These are phyloP conservation scores for Lyophyllum semitale DNA, from an alignment of 768 basidiomycete species.

Conservation along the genomic window DNA sequence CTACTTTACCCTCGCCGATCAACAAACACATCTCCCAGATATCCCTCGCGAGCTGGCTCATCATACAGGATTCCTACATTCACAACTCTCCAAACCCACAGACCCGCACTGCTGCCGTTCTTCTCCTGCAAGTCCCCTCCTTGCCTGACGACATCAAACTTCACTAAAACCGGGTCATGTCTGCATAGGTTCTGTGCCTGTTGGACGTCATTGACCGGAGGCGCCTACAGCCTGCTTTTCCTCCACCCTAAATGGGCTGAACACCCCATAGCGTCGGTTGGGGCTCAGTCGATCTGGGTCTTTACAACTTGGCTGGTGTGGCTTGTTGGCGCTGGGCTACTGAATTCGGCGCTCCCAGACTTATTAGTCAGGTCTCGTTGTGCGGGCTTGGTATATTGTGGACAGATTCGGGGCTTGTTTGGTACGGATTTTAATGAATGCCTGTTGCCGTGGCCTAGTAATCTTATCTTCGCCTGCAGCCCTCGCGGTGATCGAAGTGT, in stretches of 20 bases:
- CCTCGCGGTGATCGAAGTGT: conserved; percentile 59
- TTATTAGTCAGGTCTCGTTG: conserved; percentile 45
- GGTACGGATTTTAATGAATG: conserved; percentile 41
- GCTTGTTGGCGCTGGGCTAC: conserved; percentile 54
- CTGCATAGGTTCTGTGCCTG: conserved; percentile 52
- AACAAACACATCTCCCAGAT: conserved; percentile 31
- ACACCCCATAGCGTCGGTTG: conserved; percentile 55
- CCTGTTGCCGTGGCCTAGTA: no score
- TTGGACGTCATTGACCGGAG: conserved; percentile 61
- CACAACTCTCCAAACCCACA: conserved; percentile 53
- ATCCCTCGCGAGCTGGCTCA: conserved; percentile 58
- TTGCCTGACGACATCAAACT: not conserved
- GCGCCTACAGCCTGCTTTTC: conserved; percentile 54
- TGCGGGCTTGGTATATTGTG: conserved; percentile 50
- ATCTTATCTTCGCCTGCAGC: conserved; percentile 23
- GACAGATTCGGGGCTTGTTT: conserved; percentile 55
- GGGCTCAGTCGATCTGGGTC: conserved; percentile 61
- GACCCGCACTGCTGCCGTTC: conserved; percentile 43
- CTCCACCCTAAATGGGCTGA: conserved; percentile 60
- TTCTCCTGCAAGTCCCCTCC: conserved; percentile 51
- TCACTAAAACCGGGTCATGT: not conserved
- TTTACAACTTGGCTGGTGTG: conserved; percentile 61
- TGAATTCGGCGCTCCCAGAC: conserved; percentile 51
- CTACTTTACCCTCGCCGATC: not conserved
- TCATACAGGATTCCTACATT: conserved; percentile 56